Base-by-base conservation (phyloP, 1,139 yeast genomes). In the Yamadazyma triangularis region DNA sequence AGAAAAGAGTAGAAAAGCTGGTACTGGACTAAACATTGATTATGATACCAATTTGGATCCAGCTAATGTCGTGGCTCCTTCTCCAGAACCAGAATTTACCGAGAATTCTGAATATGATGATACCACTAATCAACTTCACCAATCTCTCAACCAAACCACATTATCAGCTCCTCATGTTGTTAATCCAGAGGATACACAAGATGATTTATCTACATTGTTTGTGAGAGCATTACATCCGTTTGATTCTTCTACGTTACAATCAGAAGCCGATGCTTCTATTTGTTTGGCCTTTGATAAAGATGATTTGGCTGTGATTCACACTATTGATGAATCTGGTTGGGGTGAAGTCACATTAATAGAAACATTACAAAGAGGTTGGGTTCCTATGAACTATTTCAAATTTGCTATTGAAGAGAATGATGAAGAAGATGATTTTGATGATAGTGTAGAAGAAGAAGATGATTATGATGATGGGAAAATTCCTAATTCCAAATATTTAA, bases 281-380 rank as follows among this genome's bases (percentile, higher is more conserved):
- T 91, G 97, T 54, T 66, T 91, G 16, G 80, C 94, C 1, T 89
- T 91, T 53, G 77, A 75, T 18, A 81, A 77, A 45, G 77, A 79
- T 39, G 96, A 88, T 47, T 63, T 87, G 35, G 95, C 91, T 0
- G 82, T 87, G 51, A 84, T 91, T 6, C 96, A 89, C 53, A 77
- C 89, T 8, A 77, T 88, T 19, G 97, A 91, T 55, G 80, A 84
- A 32, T 82, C 95, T 12, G 98, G 97, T 2, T 91, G 98, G 98
- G 96, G 96, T 36, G 97, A 91, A 56, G 97, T 89, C 3, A 88
- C 96, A 0, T 56, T 85, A 29, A 54, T 75, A 13, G 77, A 78
- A 31, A 70, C 84, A 5, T 73, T 85, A 33, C 73, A 75, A 44
- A 70, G 96, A 37, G 98, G 98, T 16, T 91, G 98, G 98, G 87